Evolutionary conservation across 441 rosid species (phyloP).

Genomic region (Populus tomentosa): DNA sequence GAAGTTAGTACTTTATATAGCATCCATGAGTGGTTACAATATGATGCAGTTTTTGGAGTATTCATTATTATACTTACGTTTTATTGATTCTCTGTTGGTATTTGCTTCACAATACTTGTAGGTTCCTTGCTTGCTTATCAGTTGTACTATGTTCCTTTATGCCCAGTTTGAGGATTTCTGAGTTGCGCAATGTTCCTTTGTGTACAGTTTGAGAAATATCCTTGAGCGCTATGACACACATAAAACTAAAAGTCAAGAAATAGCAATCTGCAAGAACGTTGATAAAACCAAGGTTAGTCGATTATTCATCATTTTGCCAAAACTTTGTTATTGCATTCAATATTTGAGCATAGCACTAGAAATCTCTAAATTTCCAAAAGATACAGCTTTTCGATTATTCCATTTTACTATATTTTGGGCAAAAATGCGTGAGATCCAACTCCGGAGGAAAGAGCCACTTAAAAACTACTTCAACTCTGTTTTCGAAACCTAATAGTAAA

Average conservation of each 20-base stretch:
- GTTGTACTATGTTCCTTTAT: not conserved
- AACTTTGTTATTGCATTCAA: not conserved
- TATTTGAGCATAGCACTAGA: not conserved
- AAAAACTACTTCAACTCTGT: not conserved
- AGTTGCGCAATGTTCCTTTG: not conserved
- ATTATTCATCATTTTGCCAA: not conserved
- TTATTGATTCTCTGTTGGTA: not conserved
- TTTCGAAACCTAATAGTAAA: not conserved
- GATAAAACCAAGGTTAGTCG: constrained; percentile 8
- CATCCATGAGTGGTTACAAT: too few relatives aligned
- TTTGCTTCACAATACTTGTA: not conserved
- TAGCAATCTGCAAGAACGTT: constrained; percentile 11
- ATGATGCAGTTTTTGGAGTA: too few relatives aligned
- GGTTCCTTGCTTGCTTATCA: not conserved
- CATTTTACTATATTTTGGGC: not conserved
- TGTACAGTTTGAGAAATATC: constrained; percentile 18
- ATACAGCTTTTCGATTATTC: not conserved
- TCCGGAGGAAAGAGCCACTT: not conserved
- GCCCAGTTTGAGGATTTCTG: not conserved
- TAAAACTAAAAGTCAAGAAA: constrained; percentile 6
- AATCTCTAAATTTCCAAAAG: not conserved
- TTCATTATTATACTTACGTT: too few relatives aligned
- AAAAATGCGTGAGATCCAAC: not conserved
- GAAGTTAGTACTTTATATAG: too few relatives aligned
- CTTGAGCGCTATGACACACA: constrained; percentile 19